Percentiles rank a stretch among this genome's conserved stretches.
These are phyloP conservation scores for Ceratonia siliqua DNA, from an alignment of 306 rosid genomes.

Conservation along the genomic window DNA sequence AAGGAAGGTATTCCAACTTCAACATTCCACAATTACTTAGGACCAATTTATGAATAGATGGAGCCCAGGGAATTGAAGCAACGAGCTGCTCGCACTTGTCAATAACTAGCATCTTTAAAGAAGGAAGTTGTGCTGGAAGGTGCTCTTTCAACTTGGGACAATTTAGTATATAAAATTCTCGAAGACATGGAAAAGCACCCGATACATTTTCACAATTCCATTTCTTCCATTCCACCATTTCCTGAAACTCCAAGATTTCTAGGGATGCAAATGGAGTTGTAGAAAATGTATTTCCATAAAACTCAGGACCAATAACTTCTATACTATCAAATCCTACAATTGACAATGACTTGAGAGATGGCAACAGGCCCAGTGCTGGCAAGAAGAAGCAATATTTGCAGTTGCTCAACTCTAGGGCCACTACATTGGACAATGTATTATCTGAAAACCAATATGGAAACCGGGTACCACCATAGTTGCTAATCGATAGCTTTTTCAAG, in stretches of 20 bases:
- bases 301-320: not conserved
- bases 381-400: not conserved
- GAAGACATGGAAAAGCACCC: not conserved
- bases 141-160: not conserved
- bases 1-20: not conserved
- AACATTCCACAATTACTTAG: not conserved
- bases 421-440: not conserved
- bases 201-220: not conserved
- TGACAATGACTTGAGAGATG: conserved; percentile 4
- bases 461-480: not conserved
- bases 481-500: not conserved
- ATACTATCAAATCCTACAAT: conserved; percentile 4
- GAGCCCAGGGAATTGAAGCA: not conserved
- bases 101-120: not conserved
- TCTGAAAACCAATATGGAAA: conserved; percentile 15
- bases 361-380: conserved; percentile 8
- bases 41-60: not conserved
- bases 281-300: not conserved
- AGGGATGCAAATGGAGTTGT: not conserved
- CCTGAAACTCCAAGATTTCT: not conserved
- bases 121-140: not conserved
- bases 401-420: not conserved
- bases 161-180: not conserved
- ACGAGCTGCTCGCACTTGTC: not conserved
- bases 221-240: conserved; percentile 6